Conservation (phyloP, 176 grass and related monocot genomes). For the Otatea glauca region DNA sequence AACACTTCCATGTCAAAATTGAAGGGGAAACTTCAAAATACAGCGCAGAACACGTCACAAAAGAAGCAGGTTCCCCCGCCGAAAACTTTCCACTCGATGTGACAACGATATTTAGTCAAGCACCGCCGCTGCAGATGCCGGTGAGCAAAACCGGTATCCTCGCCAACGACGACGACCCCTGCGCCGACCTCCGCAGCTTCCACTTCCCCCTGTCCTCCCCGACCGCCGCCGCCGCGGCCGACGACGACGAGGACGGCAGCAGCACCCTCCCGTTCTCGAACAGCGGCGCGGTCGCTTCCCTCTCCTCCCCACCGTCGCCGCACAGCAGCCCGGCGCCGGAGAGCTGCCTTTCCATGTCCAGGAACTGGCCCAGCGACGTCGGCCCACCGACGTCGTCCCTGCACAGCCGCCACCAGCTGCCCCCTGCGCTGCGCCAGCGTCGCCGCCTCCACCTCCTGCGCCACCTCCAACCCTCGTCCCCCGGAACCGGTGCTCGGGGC, state of each 20-base stretch:
- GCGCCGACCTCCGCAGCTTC: constrained; percentile 36
- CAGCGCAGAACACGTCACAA: not conserved
- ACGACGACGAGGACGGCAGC: constrained; percentile 8
- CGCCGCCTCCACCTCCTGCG: constrained; percentile 32
- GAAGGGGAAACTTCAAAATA: not conserved
- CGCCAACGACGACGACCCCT: constrained; percentile 44
- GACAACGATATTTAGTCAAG: not conserved
- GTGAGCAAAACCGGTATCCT: constrained; percentile 62
- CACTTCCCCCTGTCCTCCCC: constrained; percentile 29
- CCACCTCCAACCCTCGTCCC: constrained; percentile 35
- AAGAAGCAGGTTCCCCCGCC: not conserved
- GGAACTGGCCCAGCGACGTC: constrained; percentile 68
- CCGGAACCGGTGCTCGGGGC: not conserved
- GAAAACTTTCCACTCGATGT: not conserved
- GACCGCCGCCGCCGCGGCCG: not conserved
- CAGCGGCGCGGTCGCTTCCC: constrained; percentile 38
- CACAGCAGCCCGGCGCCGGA: constrained; percentile 38
- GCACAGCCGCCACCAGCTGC: constrained; percentile 64
- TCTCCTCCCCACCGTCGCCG: constrained; percentile 26
- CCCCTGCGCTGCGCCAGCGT: not conserved
- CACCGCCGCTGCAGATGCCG: constrained; percentile 61
- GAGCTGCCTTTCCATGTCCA: constrained; percentile 64
- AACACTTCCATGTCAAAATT: not conserved
- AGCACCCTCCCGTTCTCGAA: constrained; percentile 54
- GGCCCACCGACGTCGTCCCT: constrained; percentile 46